Conservation (phyloP, 257 asterid genomes). For the Eustoma russellianum region DNA sequence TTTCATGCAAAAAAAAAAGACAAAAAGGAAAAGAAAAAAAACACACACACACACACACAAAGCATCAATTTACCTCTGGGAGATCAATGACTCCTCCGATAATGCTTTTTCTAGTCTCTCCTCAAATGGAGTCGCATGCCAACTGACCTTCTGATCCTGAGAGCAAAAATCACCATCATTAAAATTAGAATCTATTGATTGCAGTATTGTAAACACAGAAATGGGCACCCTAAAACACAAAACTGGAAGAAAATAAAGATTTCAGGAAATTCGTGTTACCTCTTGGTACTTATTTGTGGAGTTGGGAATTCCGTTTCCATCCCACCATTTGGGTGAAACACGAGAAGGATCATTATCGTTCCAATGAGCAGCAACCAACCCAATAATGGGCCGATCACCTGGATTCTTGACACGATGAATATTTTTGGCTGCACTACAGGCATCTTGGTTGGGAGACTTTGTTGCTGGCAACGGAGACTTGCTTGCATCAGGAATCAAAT, state of each 20-base stretch:
- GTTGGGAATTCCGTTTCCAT: constrained; percentile 92
- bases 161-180: neutral
- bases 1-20: too few species aligned
- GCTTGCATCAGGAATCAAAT: constrained; percentile 34
- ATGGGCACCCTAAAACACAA: neutral
- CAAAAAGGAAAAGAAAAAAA: neutral
- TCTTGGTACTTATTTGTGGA: constrained; percentile 93
- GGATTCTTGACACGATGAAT: constrained; percentile 24
- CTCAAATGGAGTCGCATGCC: constrained; percentile 96
- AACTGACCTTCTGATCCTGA: constrained; percentile 68
- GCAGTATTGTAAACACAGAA: neutral
- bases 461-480: too few species aligned
- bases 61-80: constrained; percentile 45
- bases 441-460: constrained; percentile 17
- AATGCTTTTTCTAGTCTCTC: constrained; percentile 96
- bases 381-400: constrained; percentile 80
- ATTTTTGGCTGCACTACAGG: constrained; percentile 15
- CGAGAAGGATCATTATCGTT: constrained; percentile 48
- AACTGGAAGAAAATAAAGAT: constrained; percentile 5
- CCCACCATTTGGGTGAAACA: constrained; percentile 78
- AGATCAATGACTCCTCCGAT: constrained; percentile 60
- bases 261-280: constrained; percentile 26
- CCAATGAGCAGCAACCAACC: constrained; percentile 97
- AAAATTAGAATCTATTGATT: neutral
- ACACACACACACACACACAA: too few species aligned